Percentiles rank a stretch among this genome's conserved stretches.
Conservation (phyloP, 371 early-diverging fungal species). For the Mortierella sp. region DNA sequence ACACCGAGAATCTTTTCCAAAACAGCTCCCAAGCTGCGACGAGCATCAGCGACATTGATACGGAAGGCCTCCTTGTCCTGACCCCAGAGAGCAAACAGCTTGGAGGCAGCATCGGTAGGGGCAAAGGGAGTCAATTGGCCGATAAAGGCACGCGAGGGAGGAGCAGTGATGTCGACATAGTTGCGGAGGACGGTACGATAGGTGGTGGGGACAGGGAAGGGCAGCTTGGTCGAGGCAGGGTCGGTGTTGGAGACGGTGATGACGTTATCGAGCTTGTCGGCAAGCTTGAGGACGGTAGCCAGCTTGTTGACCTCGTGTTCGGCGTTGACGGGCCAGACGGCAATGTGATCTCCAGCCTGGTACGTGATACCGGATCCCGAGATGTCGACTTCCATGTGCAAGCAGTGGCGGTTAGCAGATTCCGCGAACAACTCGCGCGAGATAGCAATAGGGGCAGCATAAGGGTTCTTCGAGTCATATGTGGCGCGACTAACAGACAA, state of each 20-base stretch:
- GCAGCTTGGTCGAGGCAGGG: slow-evolving; percentile 78
- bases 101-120: slow-evolving; percentile 66
- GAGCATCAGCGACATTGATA: slow-evolving; percentile 68
- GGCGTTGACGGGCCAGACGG: slow-evolving; percentile 92
- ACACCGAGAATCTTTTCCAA: slow-evolving; percentile 63
- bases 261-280: slow-evolving; percentile 75
- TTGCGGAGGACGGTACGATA: slow-evolving; percentile 89
- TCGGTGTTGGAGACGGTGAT: slow-evolving; percentile 74
- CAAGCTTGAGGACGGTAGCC: slow-evolving; percentile 73
- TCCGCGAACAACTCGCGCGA: slow-evolving; percentile 77
- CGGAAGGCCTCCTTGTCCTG: slow-evolving; percentile 83
- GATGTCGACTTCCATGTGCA: slow-evolving; percentile 95
- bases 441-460: slow-evolving; percentile 69
- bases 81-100: slow-evolving; percentile 68
- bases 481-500: slow-evolving; percentile 54
- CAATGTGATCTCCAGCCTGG: slow-evolving; percentile 95
- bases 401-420: slow-evolving; percentile 81
- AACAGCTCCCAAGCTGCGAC: slow-evolving; percentile 78
- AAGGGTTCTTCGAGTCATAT: slow-evolving; percentile 89
- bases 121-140: slow-evolving; percentile 71
- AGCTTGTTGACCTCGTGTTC: slow-evolving; percentile 79
- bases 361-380: slow-evolving; percentile 83
- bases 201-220: slow-evolving; percentile 92
- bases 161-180: slow-evolving; percentile 90
- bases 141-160: slow-evolving; percentile 75